phyloP scores from a whole-genome alignment of 768 basidiomycete species.

The Tylopilus vinaceipallidus region DNA sequence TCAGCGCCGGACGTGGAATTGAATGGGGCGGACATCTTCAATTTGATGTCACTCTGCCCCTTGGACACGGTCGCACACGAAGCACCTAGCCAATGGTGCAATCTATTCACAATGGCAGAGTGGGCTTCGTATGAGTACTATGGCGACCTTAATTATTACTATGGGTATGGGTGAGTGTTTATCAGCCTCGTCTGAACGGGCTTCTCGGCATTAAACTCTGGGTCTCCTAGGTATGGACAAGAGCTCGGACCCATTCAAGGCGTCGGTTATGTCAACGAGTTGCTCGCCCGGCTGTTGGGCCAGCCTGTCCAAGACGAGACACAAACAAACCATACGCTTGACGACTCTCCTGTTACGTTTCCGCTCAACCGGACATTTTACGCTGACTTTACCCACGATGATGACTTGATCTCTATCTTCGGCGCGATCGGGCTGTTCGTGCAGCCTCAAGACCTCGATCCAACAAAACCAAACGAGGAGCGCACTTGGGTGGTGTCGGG shows the following conservation, averaged over 20 bases:
- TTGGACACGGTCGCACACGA: slow-evolving; percentile 63
- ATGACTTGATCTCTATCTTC: too few species aligned
- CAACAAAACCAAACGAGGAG: too few species aligned
- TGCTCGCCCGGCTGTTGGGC: too few species aligned
- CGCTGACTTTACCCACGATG: slow-evolving; percentile 84
- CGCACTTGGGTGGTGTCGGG: too few species aligned
- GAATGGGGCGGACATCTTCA: slow-evolving; percentile 48
- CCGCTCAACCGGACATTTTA: slow-evolving; percentile 65
- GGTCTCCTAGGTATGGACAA: slow-evolving; percentile 76
- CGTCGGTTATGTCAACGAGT: slow-evolving; percentile 84
- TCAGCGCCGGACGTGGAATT: slow-evolving; percentile 64
- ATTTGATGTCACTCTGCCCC: slow-evolving; percentile 68
- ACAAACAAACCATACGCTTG: slow-evolving; percentile 73
- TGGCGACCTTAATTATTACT: slow-evolving; percentile 72
- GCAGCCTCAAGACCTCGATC: too few species aligned
- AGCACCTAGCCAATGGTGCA: slow-evolving; percentile 60
- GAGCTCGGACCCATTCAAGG: slow-evolving; percentile 70
- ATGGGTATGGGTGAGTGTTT: slow-evolving; percentile 63
- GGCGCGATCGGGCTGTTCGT: too few species aligned
- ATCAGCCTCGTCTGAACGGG: too few species aligned
- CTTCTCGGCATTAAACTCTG: too few species aligned
- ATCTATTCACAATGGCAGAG: slow-evolving; percentile 56
- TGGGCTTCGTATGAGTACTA: slow-evolving; percentile 65
- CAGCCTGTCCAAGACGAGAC: slow-evolving; percentile 64
- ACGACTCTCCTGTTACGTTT: slow-evolving; percentile 63